Evolutionary conservation across 208 protist genomes (phyloP).

Genomic region (Leishmania tarentolae): DNA sequence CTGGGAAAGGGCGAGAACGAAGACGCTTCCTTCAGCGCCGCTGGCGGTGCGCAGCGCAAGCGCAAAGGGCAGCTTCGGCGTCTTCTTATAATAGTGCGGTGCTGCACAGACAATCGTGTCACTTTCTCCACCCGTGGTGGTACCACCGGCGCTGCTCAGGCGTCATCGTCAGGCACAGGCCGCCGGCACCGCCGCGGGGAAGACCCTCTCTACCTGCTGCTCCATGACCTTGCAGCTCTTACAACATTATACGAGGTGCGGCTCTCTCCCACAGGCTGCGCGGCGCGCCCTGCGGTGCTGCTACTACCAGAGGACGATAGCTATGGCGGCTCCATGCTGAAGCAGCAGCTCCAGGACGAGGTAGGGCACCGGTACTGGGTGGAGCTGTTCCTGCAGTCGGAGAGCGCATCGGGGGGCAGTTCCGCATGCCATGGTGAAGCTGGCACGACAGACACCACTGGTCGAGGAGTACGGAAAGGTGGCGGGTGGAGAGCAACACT

Average conservation of each 20-base stretch:
- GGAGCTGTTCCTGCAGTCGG: constrained; percentile 42
- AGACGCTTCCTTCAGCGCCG: no score
- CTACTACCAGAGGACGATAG: constrained; percentile 73
- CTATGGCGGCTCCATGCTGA: constrained; percentile 57
- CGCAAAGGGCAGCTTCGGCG: constrained; percentile 21
- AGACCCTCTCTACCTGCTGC: constrained; percentile 53
- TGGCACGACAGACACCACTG: not conserved
- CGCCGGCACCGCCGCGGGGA: constrained; percentile 32
- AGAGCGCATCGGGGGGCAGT: constrained; percentile 1
- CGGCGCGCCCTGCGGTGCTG: constrained; percentile 53
- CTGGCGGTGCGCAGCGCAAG: not conserved
- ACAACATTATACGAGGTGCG: constrained; percentile 44
- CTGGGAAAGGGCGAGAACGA: not conserved
- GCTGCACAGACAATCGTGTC: constrained; percentile 46
- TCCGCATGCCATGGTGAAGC: not conserved
- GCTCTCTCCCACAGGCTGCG: constrained; percentile 18
- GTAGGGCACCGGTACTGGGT: constrained; percentile 58
- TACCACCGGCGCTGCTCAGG: not conserved
- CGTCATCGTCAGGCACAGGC: not conserved
- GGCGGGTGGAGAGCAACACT: not conserved
- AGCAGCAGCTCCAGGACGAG: constrained; percentile 40
- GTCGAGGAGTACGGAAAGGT: not conserved
- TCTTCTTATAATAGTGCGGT: constrained; percentile 57
- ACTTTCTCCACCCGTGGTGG: constrained; percentile 21
- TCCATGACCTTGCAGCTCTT: constrained; percentile 64